Conservation (phyloP, 805 yeast genomes). For the Candida awuae region DNA sequence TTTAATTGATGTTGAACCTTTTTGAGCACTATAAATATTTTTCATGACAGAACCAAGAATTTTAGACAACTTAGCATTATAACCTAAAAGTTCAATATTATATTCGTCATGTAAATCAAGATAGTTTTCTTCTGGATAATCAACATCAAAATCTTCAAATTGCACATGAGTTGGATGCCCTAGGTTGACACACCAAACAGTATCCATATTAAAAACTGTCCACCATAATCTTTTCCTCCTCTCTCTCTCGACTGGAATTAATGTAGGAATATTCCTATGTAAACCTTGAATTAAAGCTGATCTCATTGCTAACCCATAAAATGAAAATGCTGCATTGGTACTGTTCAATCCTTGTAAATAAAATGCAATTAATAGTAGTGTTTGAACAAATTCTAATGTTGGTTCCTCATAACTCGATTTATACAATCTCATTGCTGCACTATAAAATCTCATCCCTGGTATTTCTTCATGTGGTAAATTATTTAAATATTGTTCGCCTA, state of each 20-base stretch:
- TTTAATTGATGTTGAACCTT: conserved; percentile 18
- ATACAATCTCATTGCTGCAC: conserved; percentile 21
- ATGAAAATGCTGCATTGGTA: conserved; percentile 25
- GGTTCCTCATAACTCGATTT: conserved; percentile 24
- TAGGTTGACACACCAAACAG: conserved; percentile 26
- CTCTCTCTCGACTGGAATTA: conserved; percentile 20
- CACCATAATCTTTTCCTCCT: conserved; percentile 30
- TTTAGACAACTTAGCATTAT: conserved; percentile 15
- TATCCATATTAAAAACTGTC: conserved; percentile 29
- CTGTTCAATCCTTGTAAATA: conserved; percentile 30
- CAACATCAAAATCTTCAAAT: conserved; percentile 25
- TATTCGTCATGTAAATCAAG: conserved; percentile 24
- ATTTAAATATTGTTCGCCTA: conserved; percentile 16
- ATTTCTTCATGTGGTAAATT: conserved; percentile 11
- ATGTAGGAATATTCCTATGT: conserved; percentile 18
- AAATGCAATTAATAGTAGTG: conserved; percentile 25
- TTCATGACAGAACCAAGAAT: conserved; percentile 23
- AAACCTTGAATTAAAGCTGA: conserved; percentile 25
- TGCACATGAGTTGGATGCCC: conserved; percentile 30
- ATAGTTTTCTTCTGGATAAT: conserved; percentile 14
- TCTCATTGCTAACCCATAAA: conserved; percentile 28
- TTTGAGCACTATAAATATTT: conserved; percentile 19
- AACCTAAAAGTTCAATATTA: conserved; percentile 19
- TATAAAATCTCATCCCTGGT: conserved; percentile 26
- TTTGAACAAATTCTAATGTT: conserved; percentile 22